These are phyloP conservation scores for Fusarium decemcellulare DNA, from an alignment of 2,329 filamentous ascomycete species.

Conservation along the genomic window DNA sequence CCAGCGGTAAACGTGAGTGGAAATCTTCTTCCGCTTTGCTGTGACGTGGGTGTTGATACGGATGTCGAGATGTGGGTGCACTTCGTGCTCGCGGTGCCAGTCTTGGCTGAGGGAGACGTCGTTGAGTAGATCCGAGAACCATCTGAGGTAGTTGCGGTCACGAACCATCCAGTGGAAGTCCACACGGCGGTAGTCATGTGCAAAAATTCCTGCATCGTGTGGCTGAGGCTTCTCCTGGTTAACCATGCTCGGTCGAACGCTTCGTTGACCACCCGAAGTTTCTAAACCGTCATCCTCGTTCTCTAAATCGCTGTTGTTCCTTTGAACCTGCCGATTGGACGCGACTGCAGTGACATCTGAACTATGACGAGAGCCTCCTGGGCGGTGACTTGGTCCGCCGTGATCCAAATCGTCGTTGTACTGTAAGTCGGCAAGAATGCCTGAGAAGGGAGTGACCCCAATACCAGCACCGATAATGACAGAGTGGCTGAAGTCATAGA, in stretches of 20 bases:
- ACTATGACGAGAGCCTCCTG: constrained; percentile 2
- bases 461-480: constrained; percentile 71
- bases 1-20: constrained; percentile 68
- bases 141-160: constrained; percentile 68
- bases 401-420: constrained; percentile 57
- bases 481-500: constrained; percentile 70
- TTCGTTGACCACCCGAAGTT: not conserved
- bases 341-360: constrained; percentile 15
- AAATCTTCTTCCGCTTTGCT: constrained; percentile 66
- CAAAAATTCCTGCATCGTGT: constrained; percentile 44
- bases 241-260: constrained; percentile 16
- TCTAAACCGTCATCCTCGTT: not conserved
- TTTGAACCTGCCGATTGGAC: not conserved
- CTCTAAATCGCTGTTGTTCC: not conserved
- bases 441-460: constrained; percentile 71
- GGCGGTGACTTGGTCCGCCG: constrained; percentile 41
- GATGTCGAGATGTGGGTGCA: constrained; percentile 62
- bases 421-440: constrained; percentile 69
- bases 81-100: constrained; percentile 55
- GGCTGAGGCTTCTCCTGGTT: constrained; percentile 35
- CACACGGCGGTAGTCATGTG: constrained; percentile 62
- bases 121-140: constrained; percentile 71
- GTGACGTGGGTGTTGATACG: constrained; percentile 71
- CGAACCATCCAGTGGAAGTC: constrained; percentile 75
- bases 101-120: constrained; percentile 57